Base-by-base conservation (phyloP, 208 protist species). In the Leishmania turanica region DNA sequence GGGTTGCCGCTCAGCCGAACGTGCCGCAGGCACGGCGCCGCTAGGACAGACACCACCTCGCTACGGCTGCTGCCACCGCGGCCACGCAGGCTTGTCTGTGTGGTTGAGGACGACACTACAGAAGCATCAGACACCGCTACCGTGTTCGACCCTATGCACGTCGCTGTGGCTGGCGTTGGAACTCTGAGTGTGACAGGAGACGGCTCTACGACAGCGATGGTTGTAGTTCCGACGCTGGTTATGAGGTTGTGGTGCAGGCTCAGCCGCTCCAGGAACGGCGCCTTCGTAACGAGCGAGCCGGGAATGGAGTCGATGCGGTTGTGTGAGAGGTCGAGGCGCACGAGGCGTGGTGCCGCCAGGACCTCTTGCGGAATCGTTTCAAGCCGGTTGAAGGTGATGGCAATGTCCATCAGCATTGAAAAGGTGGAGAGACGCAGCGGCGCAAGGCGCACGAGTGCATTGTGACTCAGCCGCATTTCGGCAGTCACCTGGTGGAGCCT, bases 181-280 rank as follows among this genome's bases (percentile, higher is more conserved):
- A 64, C 27, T 21, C 17, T 56, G 56, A 21, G 8, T 31, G n/a
- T 71, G 21, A 51, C 68, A 3, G 40, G 34, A 42, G 31, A 21
- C 31, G 31, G 15, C 62, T 68, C 62, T 34, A 13, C 47, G 37
- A 65, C 58, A 21, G 19, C 24, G 56, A 68, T 31, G 53, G 24
- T 79, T 1, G 64, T 72, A 21, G 76, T 81, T 24, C 92, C 93
- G 31, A 95, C 85, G 62, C 82, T 37, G 42, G 54, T 71, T 62
- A 97, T 92, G 81, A 78, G 73, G 79, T 97, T 97, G 81, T 88
- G 75, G 78, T 94, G 85, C 27, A 97, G 82, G 64, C 87, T 90
- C 17, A 97, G 83, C 37, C 82, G 84, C 87, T 92, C 82, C 21
- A 97, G 84, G 34, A 91, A 88, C 37, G 60, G 75, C 15, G 91